These are phyloP conservation scores for Candida railenensis DNA, from an alignment of 805 yeast genomes.

Conservation along the genomic window DNA sequence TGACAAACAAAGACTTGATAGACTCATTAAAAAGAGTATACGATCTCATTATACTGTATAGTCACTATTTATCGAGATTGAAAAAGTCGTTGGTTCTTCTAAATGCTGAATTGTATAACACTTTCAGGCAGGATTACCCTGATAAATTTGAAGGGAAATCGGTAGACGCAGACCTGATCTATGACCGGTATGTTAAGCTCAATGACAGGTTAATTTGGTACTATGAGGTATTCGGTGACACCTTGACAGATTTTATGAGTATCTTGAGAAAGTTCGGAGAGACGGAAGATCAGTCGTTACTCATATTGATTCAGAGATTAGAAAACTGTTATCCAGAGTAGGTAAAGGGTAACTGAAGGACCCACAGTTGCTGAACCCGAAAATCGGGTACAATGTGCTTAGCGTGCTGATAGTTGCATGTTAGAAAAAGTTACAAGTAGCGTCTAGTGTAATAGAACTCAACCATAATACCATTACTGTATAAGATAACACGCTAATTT, in stretches of 20 bases:
- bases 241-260: conserved; percentile 45
- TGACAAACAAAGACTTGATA: conserved; percentile 58
- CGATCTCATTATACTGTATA: conserved; percentile 46
- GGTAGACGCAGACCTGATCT: conserved; percentile 40
- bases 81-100: conserved; percentile 54
- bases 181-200: conserved; percentile 40
- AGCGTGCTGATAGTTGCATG: too few relatives aligned
- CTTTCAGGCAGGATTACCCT: conserved; percentile 31
- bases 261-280: conserved; percentile 49
- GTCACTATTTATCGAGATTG: conserved; percentile 49
- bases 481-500: too few relatives aligned
- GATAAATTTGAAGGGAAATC: conserved; percentile 36
- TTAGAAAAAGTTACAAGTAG: too few relatives aligned
- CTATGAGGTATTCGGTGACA: conserved; percentile 43
- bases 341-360: background rate
- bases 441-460: too few relatives aligned
- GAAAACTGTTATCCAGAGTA: conserved; percentile 34
- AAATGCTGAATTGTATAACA: conserved; percentile 45
- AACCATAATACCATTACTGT: too few relatives aligned
- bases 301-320: conserved; percentile 43
- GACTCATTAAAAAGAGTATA: conserved; percentile 45
- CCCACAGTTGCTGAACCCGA: background rate
- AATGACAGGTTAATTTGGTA: conserved; percentile 41
- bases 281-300: conserved; percentile 45
- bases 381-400: too few relatives aligned